Percentiles rank a stretch among this genome's conserved stretches.
Conservation (phyloP, 1,139 yeast genomes). For the Spathaspora jeffriesii region DNA sequence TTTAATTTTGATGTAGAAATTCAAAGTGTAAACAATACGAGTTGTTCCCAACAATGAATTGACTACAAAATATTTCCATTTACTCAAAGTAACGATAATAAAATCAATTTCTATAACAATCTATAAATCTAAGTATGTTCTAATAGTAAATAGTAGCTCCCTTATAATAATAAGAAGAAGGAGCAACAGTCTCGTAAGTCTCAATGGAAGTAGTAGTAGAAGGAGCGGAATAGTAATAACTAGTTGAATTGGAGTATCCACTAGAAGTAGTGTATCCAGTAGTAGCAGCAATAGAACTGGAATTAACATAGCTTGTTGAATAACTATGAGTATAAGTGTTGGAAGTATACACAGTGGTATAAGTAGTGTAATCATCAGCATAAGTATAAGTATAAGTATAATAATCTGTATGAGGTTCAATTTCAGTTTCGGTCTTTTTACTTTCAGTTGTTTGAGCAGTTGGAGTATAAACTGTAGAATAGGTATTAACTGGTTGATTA, state of each 20-base stretch:
- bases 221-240: neutral
- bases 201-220: neutral
- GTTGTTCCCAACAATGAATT: too few relatives aligned
- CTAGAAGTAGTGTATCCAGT: too few relatives aligned
- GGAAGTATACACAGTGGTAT: neutral
- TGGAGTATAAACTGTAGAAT: neutral
- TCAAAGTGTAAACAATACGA: too few relatives aligned
- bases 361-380: neutral
- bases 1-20: too few relatives aligned
- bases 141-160: conserved; percentile 1
- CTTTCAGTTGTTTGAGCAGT: neutral
- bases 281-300: neutral
- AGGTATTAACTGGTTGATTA: neutral
- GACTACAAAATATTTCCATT: too few relatives aligned
- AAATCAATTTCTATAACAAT: neutral
- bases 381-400: neutral
- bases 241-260: conserved; percentile 1
- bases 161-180: neutral
- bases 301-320: neutral
- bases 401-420: neutral
- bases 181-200: neutral
- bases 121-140: neutral
- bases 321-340: neutral
- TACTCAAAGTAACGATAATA: too few relatives aligned
- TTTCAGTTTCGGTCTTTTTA: neutral